Conservation (phyloP, 148 eudicot genomes). For the Vaccinium darrowii region DNA sequence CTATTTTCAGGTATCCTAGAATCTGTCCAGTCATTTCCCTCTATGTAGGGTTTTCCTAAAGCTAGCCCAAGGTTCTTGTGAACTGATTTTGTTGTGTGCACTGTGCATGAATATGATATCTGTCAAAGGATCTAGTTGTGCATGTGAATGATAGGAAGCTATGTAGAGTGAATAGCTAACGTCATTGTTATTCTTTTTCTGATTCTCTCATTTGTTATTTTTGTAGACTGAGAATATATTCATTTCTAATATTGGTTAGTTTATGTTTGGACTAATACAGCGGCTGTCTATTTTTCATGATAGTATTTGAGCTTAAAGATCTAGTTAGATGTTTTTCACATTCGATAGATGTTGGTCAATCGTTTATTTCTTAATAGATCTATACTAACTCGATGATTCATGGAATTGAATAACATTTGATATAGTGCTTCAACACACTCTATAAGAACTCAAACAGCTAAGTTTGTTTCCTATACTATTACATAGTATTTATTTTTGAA, state of each 20-base stretch:
- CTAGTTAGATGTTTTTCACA: not conserved
- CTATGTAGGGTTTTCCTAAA: not conserved
- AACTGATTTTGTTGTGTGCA: not conserved
- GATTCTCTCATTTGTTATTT: not conserved
- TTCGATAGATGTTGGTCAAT: not conserved
- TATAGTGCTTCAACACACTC: not conserved
- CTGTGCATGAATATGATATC: not conserved
- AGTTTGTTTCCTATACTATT: not conserved
- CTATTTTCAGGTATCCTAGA: not conserved
- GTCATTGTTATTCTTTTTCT: not conserved
- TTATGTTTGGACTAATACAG: not conserved
- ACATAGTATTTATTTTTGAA: not conserved
- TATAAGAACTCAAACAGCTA: not conserved
- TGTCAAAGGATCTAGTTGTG: not conserved
- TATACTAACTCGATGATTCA: not conserved
- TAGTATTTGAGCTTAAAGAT: not conserved
- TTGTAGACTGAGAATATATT: not conserved
- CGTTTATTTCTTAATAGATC: not conserved
- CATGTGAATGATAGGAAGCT: not conserved
- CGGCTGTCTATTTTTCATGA: not conserved
- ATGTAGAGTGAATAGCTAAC: not conserved
- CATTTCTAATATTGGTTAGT: constrained; percentile 1
- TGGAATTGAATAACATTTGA: not conserved
- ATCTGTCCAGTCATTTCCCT: not conserved
- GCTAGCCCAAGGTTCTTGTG: not conserved